Base-by-base conservation (phyloP, 2,329 filamentous ascomycete species). In the Arthrobotrys pseudoclavata region DNA sequence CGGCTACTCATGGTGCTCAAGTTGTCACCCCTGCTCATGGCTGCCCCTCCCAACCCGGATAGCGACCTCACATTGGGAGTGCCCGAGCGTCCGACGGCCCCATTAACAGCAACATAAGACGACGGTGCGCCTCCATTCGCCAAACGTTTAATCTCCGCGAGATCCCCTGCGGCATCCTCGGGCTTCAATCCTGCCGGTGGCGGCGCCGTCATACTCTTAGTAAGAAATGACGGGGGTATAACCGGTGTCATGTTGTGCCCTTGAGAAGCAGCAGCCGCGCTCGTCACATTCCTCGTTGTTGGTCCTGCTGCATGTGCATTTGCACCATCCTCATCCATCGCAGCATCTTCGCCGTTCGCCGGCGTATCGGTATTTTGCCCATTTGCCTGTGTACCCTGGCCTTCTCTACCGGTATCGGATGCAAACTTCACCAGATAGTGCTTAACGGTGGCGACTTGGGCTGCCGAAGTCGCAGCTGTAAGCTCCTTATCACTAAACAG, bases 401-500 rank as follows among this genome's bases (percentile, higher is more conserved):
- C 13, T 22, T 67, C 29, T 13, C 69, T 64, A 3, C 47, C 22
- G 26, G 68, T 63, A 26, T 60, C 55, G 22, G 55, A 60, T 10
- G 55, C 55, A 60, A 60, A 60, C 10, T 60, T 60, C 20, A 60
- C 55, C 26, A 69, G n/a, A 45, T 78, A 78, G 40, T 61, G 68
- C 34, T 72, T 78, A 15, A 72, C 63, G 15, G 75, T 78, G n/a
- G 75, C 66, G 18, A 57, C 26, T 13, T 71, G 68, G 13, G 75
- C 75, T 15, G 69, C 68, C 10, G 68, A 29, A 20, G 61, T 68
- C 5, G 75, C 75, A 31, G 75, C 69, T 34, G 53, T 26, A 22
- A 78, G 62, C 47, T 78, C 75, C 34, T 78, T 78, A 47, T 78
- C 75, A 34, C 68, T 78, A 47, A 78, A 78, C 31, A 78, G 62